phyloP scores from a whole-genome alignment of 164 flowering plant species.

The Macadamia integrifolia region DNA sequence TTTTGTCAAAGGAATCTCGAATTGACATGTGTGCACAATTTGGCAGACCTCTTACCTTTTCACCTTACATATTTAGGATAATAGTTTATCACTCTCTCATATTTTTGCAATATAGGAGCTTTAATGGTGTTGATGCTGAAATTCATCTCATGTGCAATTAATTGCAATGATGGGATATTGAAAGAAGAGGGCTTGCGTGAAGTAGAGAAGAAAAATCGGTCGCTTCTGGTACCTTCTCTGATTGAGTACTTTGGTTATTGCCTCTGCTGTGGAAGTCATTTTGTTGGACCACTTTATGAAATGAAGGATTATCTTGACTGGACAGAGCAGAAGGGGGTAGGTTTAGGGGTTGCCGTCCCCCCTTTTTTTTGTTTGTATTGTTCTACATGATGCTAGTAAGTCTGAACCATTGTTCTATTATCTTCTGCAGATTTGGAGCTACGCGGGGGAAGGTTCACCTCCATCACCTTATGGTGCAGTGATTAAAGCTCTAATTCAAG shows the following conservation, averaged over 20 bases:
- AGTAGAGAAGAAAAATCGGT: constrained; percentile 77
- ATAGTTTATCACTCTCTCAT: constrained; percentile 8
- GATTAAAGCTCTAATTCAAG: constrained; percentile 73
- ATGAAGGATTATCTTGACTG: constrained; percentile 96
- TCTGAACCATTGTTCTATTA: constrained; percentile 3
- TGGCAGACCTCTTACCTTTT: not conserved
- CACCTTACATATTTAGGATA: not conserved
- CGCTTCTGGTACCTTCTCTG: constrained; percentile 69
- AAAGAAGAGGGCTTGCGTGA: constrained; percentile 81
- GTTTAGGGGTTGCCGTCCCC: constrained; percentile 7
- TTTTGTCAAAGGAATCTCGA: not conserved
- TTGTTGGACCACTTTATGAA: constrained; percentile 97
- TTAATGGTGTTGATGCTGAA: constrained; percentile 92
- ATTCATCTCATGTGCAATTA: constrained; percentile 87
- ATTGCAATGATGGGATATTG: constrained; percentile 83
- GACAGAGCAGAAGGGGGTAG: constrained; percentile 85
- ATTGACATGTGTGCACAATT: not conserved
- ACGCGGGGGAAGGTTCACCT: constrained; percentile 32
- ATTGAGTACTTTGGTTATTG: constrained; percentile 85
- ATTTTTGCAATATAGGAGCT: constrained; percentile 50
- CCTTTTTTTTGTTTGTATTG: constrained; percentile 3
- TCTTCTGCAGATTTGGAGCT: constrained; percentile 57
- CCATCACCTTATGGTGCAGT: constrained; percentile 83
- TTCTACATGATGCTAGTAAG: not conserved
- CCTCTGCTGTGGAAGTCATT: constrained; percentile 95